Percentiles rank a stretch among this genome's conserved stretches.
These are phyloP conservation scores for Pseudogymnoascus sp. DNA, from an alignment of 2,329 filamentous ascomycete species.

Conservation along the genomic window DNA sequence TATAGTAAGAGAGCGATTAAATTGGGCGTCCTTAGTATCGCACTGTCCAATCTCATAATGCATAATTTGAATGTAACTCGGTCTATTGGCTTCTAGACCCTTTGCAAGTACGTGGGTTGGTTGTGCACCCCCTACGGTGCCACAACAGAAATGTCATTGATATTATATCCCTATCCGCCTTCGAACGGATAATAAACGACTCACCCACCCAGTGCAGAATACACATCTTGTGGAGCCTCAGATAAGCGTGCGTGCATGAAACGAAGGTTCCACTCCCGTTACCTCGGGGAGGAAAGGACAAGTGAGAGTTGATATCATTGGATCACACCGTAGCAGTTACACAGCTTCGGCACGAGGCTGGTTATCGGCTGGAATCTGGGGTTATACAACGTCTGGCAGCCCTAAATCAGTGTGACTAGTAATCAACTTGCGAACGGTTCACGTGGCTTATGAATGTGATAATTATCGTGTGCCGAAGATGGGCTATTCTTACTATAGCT, in stretches of 20 bases:
- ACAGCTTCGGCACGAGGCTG: neutral
- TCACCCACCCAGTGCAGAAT: neutral
- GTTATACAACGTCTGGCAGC: neutral
- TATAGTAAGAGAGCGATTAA: neutral
- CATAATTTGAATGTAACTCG: neutral
- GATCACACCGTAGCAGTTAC: neutral
- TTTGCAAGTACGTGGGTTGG: neutral
- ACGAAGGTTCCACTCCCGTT: neutral
- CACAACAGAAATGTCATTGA: neutral
- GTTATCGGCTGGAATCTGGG: neutral
- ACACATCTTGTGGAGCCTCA: neutral
- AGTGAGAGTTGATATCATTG: neutral
- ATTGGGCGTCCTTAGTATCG: neutral
- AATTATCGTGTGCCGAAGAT: neutral
- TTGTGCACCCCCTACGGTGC: neutral
- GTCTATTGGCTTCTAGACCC: neutral
- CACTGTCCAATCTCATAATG: neutral
- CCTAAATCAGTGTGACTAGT: neutral
- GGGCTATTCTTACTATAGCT: neutral
- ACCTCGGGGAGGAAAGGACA: neutral
- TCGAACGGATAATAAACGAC: no score
- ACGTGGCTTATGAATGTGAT: neutral
- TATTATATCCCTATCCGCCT: neutral
- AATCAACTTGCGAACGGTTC: neutral
- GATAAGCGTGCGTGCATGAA: neutral